Evolutionary conservation across 306 rosid genomes (phyloP).

Genomic region (Astragalus glycyphyllos): DNA sequence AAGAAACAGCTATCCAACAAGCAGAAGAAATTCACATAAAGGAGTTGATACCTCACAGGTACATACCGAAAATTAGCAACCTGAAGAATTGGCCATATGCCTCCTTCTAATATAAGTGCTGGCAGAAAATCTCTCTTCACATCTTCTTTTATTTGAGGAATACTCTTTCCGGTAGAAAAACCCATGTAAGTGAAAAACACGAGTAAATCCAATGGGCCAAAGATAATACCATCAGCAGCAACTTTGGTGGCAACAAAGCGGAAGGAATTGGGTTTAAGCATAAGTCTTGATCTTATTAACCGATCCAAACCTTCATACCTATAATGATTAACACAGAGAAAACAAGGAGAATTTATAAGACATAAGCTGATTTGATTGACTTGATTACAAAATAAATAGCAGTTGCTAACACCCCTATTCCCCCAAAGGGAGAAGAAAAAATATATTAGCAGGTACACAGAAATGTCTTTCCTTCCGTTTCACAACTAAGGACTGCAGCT

Average conservation of each 20-base stretch:
- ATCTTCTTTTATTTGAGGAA: slow-evolving; percentile 75
- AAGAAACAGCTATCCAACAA: slow-evolving; percentile 88
- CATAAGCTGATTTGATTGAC: slow-evolving; percentile 1
- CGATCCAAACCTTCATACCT: slow-evolving; percentile 93
- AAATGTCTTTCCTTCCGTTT: slow-evolving; percentile 1
- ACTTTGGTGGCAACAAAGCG: slow-evolving; percentile 84
- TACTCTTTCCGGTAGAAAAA: slow-evolving; percentile 70
- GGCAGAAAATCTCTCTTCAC: slow-evolving; percentile 89
- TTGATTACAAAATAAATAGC: slow-evolving; percentile 18
- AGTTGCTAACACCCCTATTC: background rate
- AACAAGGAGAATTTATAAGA: slow-evolving; percentile 9
- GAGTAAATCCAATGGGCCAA: slow-evolving; percentile 78
- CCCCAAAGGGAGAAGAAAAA: background rate
- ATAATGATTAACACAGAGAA: slow-evolving; percentile 28
- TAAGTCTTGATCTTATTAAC: slow-evolving; percentile 60
- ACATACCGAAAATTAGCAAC: slow-evolving; percentile 81
- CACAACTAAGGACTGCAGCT: slow-evolving; percentile 16
- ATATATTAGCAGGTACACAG: slow-evolving; percentile 3
- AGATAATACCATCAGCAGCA: slow-evolving; percentile 70
- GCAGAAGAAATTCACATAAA: slow-evolving; percentile 87
- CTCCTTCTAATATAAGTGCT: slow-evolving; percentile 78
- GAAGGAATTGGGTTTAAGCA: slow-evolving; percentile 67
- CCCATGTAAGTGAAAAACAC: slow-evolving; percentile 91
- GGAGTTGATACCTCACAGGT: slow-evolving; percentile 93
- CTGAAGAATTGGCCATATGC: slow-evolving; percentile 85